These are phyloP conservation scores for Fusarium torreyae DNA, from an alignment of 2,329 filamentous ascomycete genomes.

Conservation along the genomic window DNA sequence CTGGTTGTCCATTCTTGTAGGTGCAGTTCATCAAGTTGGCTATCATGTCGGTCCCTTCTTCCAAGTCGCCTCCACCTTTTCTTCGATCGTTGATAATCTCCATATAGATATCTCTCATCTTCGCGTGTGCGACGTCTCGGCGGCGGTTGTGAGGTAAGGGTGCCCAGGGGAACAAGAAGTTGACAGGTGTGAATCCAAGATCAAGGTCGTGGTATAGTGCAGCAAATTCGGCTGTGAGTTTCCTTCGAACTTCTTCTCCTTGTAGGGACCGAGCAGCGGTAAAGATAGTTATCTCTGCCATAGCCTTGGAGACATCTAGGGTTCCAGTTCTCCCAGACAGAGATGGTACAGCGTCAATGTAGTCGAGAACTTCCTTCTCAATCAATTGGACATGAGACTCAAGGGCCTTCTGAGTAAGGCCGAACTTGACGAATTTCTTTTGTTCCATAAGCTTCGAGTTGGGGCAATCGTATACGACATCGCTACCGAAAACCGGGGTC, in stretches of 20 bases:
- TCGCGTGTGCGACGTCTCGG: conserved; percentile 78
- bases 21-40: conserved; percentile 82
- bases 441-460: conserved; percentile 91
- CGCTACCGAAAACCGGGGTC: conserved; percentile 77
- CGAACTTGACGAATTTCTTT: conserved; percentile 85
- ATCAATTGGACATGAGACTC: conserved; percentile 79
- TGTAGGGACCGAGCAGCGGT: conserved; percentile 84
- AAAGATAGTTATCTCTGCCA: conserved; percentile 85
- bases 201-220: conserved; percentile 86
- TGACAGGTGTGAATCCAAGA: conserved; percentile 81
- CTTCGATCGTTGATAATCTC: conserved; percentile 78
- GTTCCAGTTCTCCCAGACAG: conserved; percentile 74
- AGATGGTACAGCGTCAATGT: conserved; percentile 68
- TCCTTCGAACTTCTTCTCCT: conserved; percentile 80
- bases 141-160: conserved; percentile 83
- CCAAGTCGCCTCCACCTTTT: conserved; percentile 57
- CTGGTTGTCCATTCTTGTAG: conserved; percentile 79
- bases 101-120: conserved; percentile 79
- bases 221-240: conserved; percentile 80
- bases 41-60: conserved; percentile 77
- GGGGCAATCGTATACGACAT: conserved; percentile 88
- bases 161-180: conserved; percentile 86
- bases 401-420: conserved; percentile 76
- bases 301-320: conserved; percentile 74
- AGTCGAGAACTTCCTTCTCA: conserved; percentile 76